phyloP scores from a whole-genome alignment of 805 yeast species.

The Kodamaea sagamina region DNA sequence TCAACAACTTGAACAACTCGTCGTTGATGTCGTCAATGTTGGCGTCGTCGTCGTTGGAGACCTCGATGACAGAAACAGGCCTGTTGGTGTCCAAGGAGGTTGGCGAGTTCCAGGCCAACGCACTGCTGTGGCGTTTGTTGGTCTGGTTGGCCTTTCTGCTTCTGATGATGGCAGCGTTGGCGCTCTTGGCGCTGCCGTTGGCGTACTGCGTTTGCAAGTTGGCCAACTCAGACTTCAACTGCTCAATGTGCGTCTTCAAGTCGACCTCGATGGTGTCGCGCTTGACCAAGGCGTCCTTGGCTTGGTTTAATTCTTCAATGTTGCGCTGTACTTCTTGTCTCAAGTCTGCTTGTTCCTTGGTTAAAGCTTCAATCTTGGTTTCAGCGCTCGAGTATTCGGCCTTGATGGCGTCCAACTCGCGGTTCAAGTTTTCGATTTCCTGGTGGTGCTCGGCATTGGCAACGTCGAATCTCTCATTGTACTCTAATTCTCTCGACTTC shows the following conservation, averaged over 20 bases:
- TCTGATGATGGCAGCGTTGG: slow-evolving; percentile 27
- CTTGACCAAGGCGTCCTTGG: slow-evolving; percentile 58
- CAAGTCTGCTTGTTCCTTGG: slow-evolving; percentile 60
- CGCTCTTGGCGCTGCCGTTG: slow-evolving; percentile 29
- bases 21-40: slow-evolving; percentile 69
- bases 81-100: slow-evolving; percentile 47
- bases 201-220: slow-evolving; percentile 39
- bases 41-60: slow-evolving; percentile 53
- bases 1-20: slow-evolving; percentile 68
- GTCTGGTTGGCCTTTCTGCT: slow-evolving; percentile 37
- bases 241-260: slow-evolving; percentile 60
- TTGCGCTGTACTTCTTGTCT: slow-evolving; percentile 64
- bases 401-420: slow-evolving; percentile 56
- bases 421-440: slow-evolving; percentile 52
- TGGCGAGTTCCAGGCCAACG: slow-evolving; percentile 36
- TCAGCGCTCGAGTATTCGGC: slow-evolving; percentile 59
- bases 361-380: slow-evolving; percentile 58
- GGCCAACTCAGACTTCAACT: slow-evolving; percentile 53
- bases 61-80: slow-evolving; percentile 64
- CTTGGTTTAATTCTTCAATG: slow-evolving; percentile 59
- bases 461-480: slow-evolving; percentile 46
- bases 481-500: slow-evolving; percentile 56
- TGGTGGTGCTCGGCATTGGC: slow-evolving; percentile 50
- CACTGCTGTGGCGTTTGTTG: slow-evolving; percentile 44
- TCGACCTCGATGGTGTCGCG: slow-evolving; percentile 67